Conservation (phyloP, 805 yeast genomes). For the Lachancea mirantina region DNA sequence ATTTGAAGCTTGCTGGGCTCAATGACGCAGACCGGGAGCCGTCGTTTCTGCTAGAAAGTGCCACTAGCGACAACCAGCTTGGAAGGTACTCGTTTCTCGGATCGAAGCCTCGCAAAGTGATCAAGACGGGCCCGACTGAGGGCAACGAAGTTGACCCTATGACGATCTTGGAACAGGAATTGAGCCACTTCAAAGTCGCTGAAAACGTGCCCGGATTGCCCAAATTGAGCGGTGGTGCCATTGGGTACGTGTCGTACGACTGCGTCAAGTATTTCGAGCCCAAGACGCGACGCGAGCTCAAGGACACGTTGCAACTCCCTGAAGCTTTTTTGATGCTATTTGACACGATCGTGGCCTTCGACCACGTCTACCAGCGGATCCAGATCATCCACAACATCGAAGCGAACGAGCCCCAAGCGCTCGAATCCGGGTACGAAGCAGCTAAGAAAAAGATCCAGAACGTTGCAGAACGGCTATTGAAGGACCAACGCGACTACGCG, state of each 20-base stretch:
- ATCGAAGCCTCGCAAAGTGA: slow-evolving; percentile 69
- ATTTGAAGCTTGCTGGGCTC: slow-evolving; percentile 61
- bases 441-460: slow-evolving; percentile 55
- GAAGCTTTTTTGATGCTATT: slow-evolving; percentile 89
- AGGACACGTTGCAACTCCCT: slow-evolving; percentile 78
- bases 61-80: slow-evolving; percentile 80
- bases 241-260: slow-evolving; percentile 93
- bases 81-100: slow-evolving; percentile 93
- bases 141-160: slow-evolving; percentile 70
- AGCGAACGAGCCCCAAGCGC: slow-evolving; percentile 31
- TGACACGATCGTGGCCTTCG: slow-evolving; percentile 86
- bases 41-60: slow-evolving; percentile 82
- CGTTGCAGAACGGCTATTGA: slow-evolving; percentile 44
- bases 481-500: slow-evolving; percentile 39
- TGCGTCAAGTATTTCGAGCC: slow-evolving; percentile 98
- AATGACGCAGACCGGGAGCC: slow-evolving; percentile 54
- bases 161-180: slow-evolving; percentile 62
- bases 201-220: slow-evolving; percentile 73
- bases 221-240: slow-evolving; percentile 86
- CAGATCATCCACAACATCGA: slow-evolving; percentile 81
- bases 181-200: slow-evolving; percentile 58
- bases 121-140: slow-evolving; percentile 61
- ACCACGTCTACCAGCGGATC: slow-evolving; percentile 87
- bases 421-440: slow-evolving; percentile 39
- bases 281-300: slow-evolving; percentile 61